Conservation (phyloP, 805 yeast genomes). For the Groenewaldozyma tartarivorans region DNA sequence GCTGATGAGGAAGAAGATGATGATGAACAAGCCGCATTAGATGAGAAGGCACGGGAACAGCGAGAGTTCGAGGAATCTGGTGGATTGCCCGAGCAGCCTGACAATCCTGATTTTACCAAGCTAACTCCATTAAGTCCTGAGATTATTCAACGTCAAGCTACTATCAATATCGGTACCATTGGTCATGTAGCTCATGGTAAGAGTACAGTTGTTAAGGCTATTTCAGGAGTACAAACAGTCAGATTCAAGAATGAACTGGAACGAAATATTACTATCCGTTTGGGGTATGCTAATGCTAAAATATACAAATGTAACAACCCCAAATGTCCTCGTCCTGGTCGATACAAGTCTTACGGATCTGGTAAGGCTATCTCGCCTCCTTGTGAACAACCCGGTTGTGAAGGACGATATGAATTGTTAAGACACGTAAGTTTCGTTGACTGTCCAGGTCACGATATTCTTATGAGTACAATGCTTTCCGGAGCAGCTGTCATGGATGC, state of each 20-base stretch:
- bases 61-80: constrained; percentile 96
- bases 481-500: constrained; percentile 99
- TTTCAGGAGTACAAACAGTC: constrained; percentile 97
- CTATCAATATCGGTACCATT: constrained; percentile 95
- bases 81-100: constrained; percentile 95
- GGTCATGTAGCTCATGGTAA: constrained; percentile 97
- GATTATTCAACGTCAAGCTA: constrained; percentile 92
- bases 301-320: constrained; percentile 87
- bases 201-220: constrained; percentile 88
- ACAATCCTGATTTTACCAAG: constrained; percentile 68
- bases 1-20: constrained; percentile 52
- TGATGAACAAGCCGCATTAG: constrained; percentile 75
- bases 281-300: constrained; percentile 98
- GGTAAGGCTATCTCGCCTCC: constrained; percentile 93
- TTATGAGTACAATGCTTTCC: constrained; percentile 99
- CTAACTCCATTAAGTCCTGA: constrained; percentile 89
- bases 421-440: constrained; percentile 98
- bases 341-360: constrained; percentile 89
- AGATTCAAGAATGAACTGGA: constrained; percentile 98
- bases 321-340: constrained; percentile 84
- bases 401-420: constrained; percentile 78
- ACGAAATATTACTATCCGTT: constrained; percentile 96
- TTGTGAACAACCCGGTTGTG: constrained; percentile 79
- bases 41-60: too few species aligned
- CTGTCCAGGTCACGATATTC: constrained; percentile 99